phyloP scores from a whole-genome alignment of 1,139 yeast genomes.

The Chernovozyma aurita region DNA sequence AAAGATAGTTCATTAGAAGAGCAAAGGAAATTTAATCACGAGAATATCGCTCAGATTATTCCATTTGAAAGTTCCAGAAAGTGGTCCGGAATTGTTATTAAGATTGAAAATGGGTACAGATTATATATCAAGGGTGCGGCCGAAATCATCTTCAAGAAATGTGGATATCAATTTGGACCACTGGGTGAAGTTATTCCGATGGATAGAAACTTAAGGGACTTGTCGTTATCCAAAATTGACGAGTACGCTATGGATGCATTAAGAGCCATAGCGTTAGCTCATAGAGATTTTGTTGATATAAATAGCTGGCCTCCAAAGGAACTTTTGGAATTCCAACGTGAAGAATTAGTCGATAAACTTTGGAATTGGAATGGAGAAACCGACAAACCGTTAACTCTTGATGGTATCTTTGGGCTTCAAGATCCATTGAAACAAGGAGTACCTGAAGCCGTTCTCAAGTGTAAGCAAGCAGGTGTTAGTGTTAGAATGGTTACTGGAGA shows the following conservation, averaged over 20 bases:
- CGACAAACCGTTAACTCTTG: constrained; percentile 40
- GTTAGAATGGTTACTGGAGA: constrained; percentile 99
- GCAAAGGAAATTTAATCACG: constrained; percentile 32
- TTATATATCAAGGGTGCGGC: constrained; percentile 90
- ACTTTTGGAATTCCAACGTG: constrained; percentile 17
- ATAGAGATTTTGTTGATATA: constrained; percentile 54
- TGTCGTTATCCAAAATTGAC: constrained; percentile 45
- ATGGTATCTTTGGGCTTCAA: constrained; percentile 84
- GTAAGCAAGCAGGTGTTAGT: constrained; percentile 86
- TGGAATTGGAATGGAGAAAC: constrained; percentile 4
- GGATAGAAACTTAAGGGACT: constrained; percentile 30
- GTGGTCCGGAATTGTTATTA: constrained; percentile 82
- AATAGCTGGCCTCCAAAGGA: constrained; percentile 64
- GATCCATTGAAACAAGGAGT: constrained; percentile 94
- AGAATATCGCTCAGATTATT: constrained; percentile 58
- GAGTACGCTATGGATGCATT: constrained; percentile 71
- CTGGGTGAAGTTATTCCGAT: constrained; percentile 12
- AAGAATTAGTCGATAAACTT: constrained; percentile 25
- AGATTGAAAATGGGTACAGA: constrained; percentile 44
- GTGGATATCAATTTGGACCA: constrained; percentile 35
- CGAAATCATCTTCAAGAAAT: constrained; percentile 68
- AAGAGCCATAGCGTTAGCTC: constrained; percentile 82
- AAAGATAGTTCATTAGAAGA: constrained; percentile 34
- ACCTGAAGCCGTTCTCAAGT: constrained; percentile 77
- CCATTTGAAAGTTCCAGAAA: constrained; percentile 93